phyloP scores from a whole-genome alignment of 164 flowering plant species.

The Liriodendron chinense region DNA sequence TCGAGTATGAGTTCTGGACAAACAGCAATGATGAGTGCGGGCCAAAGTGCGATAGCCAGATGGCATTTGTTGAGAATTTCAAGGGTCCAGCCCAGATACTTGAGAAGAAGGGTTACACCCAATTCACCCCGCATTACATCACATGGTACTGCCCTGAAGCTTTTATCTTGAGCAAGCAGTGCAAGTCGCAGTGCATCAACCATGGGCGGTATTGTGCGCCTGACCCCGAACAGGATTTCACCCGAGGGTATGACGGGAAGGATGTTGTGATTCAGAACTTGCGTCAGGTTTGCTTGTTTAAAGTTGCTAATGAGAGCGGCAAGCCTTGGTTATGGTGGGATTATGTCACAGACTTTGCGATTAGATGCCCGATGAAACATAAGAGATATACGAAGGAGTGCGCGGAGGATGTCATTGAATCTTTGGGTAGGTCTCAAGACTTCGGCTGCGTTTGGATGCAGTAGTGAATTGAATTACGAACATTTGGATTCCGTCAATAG shows the following conservation, averaged over 20 bases:
- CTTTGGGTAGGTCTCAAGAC: constrained; percentile 61
- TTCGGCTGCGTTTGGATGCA: background rate
- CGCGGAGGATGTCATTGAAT: constrained; percentile 71
- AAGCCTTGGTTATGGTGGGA: constrained; percentile 99
- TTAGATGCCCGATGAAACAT: constrained; percentile 95
- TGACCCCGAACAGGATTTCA: constrained; percentile 93
- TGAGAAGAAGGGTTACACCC: constrained; percentile 80
- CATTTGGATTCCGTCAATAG: background rate
- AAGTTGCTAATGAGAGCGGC: constrained; percentile 77
- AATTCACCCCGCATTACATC: constrained; percentile 88
- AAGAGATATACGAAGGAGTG: constrained; percentile 82
- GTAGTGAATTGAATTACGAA: background rate
- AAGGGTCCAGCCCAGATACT: constrained; percentile 94
- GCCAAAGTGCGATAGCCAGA: constrained; percentile 84
- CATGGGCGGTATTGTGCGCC: constrained; percentile 98
- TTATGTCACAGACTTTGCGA: constrained; percentile 86
- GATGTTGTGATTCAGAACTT: constrained; percentile 91
- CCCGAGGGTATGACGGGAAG: constrained; percentile 83
- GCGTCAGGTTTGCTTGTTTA: constrained; percentile 79
- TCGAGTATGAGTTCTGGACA: constrained; percentile 97
- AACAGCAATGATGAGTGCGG: constrained; percentile 94
- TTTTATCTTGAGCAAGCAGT: constrained; percentile 79
- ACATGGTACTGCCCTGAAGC: constrained; percentile 98
- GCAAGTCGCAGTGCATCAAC: constrained; percentile 95
- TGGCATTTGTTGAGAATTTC: constrained; percentile 75